A percentile compares a stretch with the other conserved stretches of the same genome.
These are phyloP conservation scores for Helichrysum umbraculigerum DNA, from an alignment of 129 eudicot species.

Conservation along the genomic window DNA sequence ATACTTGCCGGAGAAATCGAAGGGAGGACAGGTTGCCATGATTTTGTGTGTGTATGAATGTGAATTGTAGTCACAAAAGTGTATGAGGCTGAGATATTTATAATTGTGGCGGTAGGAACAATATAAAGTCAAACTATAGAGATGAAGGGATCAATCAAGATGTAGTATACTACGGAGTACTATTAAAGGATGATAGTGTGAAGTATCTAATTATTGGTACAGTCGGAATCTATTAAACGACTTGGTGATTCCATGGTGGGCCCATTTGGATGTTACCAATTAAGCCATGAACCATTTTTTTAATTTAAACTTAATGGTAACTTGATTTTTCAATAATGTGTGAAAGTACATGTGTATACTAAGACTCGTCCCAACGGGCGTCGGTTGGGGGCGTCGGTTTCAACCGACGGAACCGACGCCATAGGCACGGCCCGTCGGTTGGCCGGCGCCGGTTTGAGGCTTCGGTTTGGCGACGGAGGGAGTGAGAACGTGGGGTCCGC, in stretches of 20 bases:
- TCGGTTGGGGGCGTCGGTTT: no score
- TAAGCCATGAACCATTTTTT: background rate
- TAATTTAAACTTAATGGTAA: background rate
- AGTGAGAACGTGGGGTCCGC: no score
- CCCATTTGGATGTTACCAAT: slow-evolving; percentile 1
- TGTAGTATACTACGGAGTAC: no score
- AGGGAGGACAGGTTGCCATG: slow-evolving; percentile 68
- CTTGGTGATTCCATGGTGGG: slow-evolving; percentile 31
- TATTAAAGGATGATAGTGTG: background rate
- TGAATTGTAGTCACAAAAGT: background rate
- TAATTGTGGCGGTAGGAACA: slow-evolving; percentile 24
- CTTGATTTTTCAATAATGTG: background rate
- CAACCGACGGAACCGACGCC: no score
- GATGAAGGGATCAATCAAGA: slow-evolving; percentile 19
- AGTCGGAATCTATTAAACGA: slow-evolving; percentile 19
- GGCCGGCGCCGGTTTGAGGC: no score
- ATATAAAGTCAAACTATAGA: slow-evolving; percentile 30
- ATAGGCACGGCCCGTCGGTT: no score
- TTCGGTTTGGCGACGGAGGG: no score
- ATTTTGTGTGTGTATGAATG: slow-evolving; percentile 7
- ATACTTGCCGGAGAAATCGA: slow-evolving; percentile 68
- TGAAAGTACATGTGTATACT: background rate
- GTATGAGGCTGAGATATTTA: slow-evolving; percentile 15
- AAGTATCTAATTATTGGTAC: slow-evolving; percentile 16
- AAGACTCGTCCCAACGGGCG: no score